Percentiles rank a stretch among this genome's conserved stretches.
Evolutionary conservation across 2,329 filamentous ascomycete species (phyloP).

Genomic region (Dactylella cylindrospora): DNA sequence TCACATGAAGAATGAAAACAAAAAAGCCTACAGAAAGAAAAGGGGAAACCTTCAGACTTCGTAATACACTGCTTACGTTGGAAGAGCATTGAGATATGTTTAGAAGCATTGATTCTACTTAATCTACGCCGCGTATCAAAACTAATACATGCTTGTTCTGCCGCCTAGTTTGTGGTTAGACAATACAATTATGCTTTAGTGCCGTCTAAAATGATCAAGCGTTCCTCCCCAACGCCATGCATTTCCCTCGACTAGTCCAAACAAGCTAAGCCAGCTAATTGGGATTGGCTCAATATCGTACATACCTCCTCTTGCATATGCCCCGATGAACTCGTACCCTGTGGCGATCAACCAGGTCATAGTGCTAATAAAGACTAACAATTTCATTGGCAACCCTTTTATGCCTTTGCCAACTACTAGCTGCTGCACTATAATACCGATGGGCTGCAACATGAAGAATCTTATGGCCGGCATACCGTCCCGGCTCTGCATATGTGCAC

Average conservation of each 20-base stretch:
- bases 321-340: slow-evolving; percentile 22
- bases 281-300: slow-evolving; percentile 41
- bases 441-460: slow-evolving; percentile 27
- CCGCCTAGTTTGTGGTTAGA: too few species aligned
- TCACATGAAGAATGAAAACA: too few species aligned
- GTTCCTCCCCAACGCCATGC: slow-evolving; percentile 15
- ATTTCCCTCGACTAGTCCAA: slow-evolving; percentile 20
- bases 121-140: too few species aligned
- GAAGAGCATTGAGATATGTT: too few species aligned
- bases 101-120: too few species aligned
- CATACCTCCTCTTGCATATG: slow-evolving; percentile 35
- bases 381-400: slow-evolving; percentile 3
- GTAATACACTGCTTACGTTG: too few species aligned
- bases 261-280: slow-evolving; percentile 23
- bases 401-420: slow-evolving; percentile 7
- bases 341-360: slow-evolving; percentile 21
- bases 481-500: slow-evolving; percentile 22
- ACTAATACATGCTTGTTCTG: too few species aligned
- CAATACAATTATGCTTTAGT: background rate
- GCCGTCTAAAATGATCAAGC: slow-evolving; percentile 11
- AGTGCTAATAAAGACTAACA: slow-evolving; percentile 12
- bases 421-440: slow-evolving; percentile 26
- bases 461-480: slow-evolving; percentile 8
- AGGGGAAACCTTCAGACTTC: too few species aligned
- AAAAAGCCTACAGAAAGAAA: too few species aligned